Evolutionary conservation across 2,329 filamentous ascomycete genomes (phyloP).

Genomic region (Cercospora zeae-maydis): DNA sequence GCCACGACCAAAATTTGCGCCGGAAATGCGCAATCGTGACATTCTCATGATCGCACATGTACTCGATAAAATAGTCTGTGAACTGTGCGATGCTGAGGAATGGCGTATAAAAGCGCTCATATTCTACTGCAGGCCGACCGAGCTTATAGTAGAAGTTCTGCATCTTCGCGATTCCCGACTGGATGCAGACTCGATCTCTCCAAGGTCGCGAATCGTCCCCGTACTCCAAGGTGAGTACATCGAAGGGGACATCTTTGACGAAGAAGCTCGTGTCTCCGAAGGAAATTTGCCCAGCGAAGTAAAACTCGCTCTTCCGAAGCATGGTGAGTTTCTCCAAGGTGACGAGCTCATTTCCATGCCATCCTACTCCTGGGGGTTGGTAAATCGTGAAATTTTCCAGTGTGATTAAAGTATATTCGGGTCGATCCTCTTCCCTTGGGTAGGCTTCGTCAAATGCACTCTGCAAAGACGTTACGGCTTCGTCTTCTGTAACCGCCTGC

Average conservation of each 20-base stretch:
- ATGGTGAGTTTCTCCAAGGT: constrained; percentile 18
- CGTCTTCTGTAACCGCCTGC: constrained; percentile 2
- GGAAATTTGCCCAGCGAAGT: constrained; percentile 60
- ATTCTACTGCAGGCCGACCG: constrained; percentile 54
- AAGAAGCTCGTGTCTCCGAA: constrained; percentile 45
- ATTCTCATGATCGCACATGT: constrained; percentile 41
- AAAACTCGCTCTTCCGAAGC: constrained; percentile 38
- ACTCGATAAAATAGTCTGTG: constrained; percentile 70
- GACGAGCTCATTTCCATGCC: constrained; percentile 17
- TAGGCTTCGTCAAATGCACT: constrained; percentile 1
- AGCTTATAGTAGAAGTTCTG: constrained; percentile 62
- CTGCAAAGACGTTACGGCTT: constrained; percentile 9
- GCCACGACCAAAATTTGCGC: constrained; percentile 56
- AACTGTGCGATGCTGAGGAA: constrained; percentile 71
- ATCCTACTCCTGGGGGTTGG: background rate
- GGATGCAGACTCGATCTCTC: constrained; percentile 56
- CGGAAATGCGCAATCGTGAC: constrained; percentile 58
- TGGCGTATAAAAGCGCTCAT: constrained; percentile 57
- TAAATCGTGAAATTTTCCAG: constrained; percentile 25
- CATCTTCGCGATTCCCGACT: constrained; percentile 42
- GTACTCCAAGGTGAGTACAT: constrained; percentile 63
- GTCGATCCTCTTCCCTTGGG: background rate
- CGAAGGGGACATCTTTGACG: constrained; percentile 56
- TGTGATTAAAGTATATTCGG: constrained; percentile 18
- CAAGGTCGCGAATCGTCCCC: constrained; percentile 46